Base-by-base conservation (phyloP, 129 eudicot genomes). In the Pittosporum tobira region DNA sequence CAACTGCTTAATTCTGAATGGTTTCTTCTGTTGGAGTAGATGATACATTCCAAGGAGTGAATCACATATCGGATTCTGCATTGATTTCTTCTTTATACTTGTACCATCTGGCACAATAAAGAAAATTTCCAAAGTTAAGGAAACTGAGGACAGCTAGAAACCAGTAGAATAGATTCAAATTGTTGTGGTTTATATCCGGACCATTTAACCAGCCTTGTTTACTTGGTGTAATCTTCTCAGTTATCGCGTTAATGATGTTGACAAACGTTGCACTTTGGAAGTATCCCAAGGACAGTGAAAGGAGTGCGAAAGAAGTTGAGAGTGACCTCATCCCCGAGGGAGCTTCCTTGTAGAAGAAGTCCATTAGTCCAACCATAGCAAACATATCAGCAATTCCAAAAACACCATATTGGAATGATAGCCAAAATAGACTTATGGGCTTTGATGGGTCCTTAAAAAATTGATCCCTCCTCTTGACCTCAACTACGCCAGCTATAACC, bases 341-440 rank as follows among this genome's bases (percentile, higher is more conserved):
- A 30, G 82, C 75, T 64, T 77, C 82, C 21, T 59, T 77, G 57
- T 71, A 77, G 62, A 77, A 77, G 48, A 77, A 77, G 31, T 77
- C 82, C 78, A 72, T 55, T 6, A 77, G 29, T 45, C 82, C 82
- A 3, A 72, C 82, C 63, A 77, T 56, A 1, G 82, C 64, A 53
- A 77, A 77, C 77, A 77, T 72, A 43, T 72, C 78, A 2, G 82
- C 78, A n/a, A 72, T 56, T 54, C 82, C 78, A 12, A 77, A 67
- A 1, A 72, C 67, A 0, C 67, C 75, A 42, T 71, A 77, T 15
- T 77, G 82, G 43, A 77, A 77, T 0, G 82, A 59, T 13, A 77
- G 71, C 82, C 82, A 72, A 40, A 77, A 77, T 13, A 77, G 74
- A 46, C 78, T 72, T 1, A 71, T 71, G 25, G 51, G 81, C 27